Evolutionary conservation across 768 basidiomycete species (phyloP), one percentile per base, ranked within the genome.

Genomic region (Suillus spraguei): DNA sequence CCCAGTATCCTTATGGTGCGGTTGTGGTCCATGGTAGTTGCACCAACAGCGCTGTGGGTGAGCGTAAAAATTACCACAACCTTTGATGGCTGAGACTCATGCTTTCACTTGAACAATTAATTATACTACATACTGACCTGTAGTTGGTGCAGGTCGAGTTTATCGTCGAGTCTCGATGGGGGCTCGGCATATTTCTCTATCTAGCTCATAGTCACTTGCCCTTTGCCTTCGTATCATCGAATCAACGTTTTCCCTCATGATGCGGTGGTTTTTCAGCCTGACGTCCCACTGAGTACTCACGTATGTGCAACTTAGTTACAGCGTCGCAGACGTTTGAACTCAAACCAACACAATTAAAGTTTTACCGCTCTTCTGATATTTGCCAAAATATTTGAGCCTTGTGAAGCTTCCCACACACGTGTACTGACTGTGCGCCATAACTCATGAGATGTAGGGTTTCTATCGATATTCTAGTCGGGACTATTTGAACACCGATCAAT

Each of bases 111-210:
- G 13, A 9, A 50, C 24, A 17, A 17, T 7, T 13, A 38, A 36
- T 7, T 38, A n/a, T 55, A 55, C 22, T 55, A 55, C 20, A 16
- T 38, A 14, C 4, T 55, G 54, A 55, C 38, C 7, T 24, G 22
- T 47, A 47, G 11, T 22, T 2, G 11, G 11, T 24, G 11, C 11
- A 47, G 46, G 85, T 53, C 0, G n/a, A 13, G n/a, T 47, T 7
- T 22, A 47, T 47, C 14, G 74, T 92, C 66, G 88, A 83, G 67
- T 55, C 54, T 38, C 36, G 22, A 55, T 38, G 35, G 54, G 36
- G 54, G 22, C n/a, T 55, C 14, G 22, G 36, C 7, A 38, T 4
- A 4, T 14, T 55, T 22, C n/a, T 55, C 6, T 55, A 55, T 55
- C 36, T 55, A 22, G 7, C 32, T 22, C 38, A 36, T 22, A 24